These are phyloP conservation scores for Aspergillus homomorphus DNA, from an alignment of 495 filamentous ascomycete genomes.

Conservation along the genomic window DNA sequence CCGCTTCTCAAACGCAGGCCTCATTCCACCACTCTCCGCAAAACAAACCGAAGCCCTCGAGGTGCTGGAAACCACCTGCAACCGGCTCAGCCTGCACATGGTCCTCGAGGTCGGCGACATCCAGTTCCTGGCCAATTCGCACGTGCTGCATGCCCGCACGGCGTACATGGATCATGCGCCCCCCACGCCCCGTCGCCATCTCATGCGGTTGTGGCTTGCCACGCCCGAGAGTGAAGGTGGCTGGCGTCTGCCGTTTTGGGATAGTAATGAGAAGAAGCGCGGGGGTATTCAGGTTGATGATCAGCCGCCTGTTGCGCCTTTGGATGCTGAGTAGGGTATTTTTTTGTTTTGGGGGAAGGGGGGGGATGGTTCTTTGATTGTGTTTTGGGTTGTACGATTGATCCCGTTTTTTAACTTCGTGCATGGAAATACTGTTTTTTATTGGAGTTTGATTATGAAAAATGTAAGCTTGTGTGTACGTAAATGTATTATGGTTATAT, in stretches of 20 bases:
- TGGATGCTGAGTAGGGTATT: constrained; percentile 64
- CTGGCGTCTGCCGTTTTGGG: constrained; percentile 79
- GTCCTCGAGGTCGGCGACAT: constrained; percentile 76
- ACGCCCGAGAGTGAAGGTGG: constrained; percentile 79
- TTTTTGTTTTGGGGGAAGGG: background rate
- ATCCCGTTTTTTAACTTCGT: no score
- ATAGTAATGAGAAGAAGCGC: constrained; percentile 77
- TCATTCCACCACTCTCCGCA: constrained; percentile 63
- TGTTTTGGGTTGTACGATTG: background rate
- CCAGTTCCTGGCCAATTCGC: constrained; percentile 68
- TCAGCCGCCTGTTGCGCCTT: constrained; percentile 59
- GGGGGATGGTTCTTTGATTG: background rate
- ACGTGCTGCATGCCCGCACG: constrained; percentile 68
- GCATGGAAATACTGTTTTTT: no score
- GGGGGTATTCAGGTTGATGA: constrained; percentile 87
- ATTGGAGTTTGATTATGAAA: no score
- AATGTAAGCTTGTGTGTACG: no score
- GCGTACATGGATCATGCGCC: constrained; percentile 64
- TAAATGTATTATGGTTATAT: background rate
- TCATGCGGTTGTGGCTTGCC: constrained; percentile 84
- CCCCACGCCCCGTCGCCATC: constrained; percentile 60
- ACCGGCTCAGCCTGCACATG: constrained; percentile 68
- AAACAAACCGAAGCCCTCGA: constrained; percentile 62
- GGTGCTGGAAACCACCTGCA: constrained; percentile 65
- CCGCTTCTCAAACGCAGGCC: constrained; percentile 61